Base-by-base conservation (phyloP, 805 yeast species). In the Yarrowia osloensis region DNA sequence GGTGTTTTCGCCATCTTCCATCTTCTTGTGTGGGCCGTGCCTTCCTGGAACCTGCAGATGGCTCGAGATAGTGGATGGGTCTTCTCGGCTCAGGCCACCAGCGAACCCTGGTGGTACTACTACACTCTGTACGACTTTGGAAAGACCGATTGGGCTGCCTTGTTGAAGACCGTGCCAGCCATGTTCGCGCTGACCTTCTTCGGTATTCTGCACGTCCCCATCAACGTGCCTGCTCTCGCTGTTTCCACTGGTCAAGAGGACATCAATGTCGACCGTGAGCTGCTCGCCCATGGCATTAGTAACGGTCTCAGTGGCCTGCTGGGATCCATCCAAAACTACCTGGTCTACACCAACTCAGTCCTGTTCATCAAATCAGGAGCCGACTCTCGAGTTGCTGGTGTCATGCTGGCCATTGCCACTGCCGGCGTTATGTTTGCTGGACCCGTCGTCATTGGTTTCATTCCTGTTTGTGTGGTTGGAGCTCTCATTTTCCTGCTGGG, bases 381-480 rank as follows among this genome's bases (percentile, higher is more conserved):
- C 2, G 96, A 92, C 73, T 88, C 90, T 37, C 81, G 97, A 57
- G 74, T 90, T 21, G 94, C 98, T 11, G 99, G 99, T 6, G 82
- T 92, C n/a, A 79, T 95, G 82, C 81, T 95, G 65, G 97, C 97
- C 0, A 71, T 84, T 4, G 94, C 93, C 1, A 95, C 99, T 0
- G 84, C 84, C 22, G 83, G 82, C 1, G 87, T 95, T 11, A 89
- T 95, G 96, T 73, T 89, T 29, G 85, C 87, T 9, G 99, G 99
- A 0, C 98, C 98, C 0, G 89, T 84, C 1, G 87, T 94, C n/a
- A 91, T 95, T 73, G 97, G 97, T 0, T 91, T 81, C 74, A 95
- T 95, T 59, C 99, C 99, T 0, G 91, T 95, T 17, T 90, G 97
- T 79, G 98, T 95, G 44, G 99, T 95, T 28, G 98, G 98, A 0